Base-by-base conservation (phyloP, 2,329 filamentous ascomycete genomes). In the Colletotrichum sp. region DNA sequence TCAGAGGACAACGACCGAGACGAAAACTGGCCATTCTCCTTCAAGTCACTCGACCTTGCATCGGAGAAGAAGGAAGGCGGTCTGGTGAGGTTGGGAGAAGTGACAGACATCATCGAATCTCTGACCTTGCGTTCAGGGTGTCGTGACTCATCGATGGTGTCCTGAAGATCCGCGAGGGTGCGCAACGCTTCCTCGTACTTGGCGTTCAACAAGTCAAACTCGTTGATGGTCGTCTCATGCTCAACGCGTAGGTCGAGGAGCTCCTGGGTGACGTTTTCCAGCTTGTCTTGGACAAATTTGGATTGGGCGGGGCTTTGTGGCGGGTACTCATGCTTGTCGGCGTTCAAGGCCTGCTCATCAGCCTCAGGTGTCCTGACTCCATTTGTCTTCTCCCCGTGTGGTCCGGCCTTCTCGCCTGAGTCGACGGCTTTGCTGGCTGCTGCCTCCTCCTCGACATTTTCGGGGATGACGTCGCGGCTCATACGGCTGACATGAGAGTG, bases 1-100 rank as follows among this genome's bases (percentile, higher is more conserved):
- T 98, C 97, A 87, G 95, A 97, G 79, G 95, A 98, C 80, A 98
- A 93, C 82, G 96, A 98, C 84, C 94, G 95, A 87, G 95, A 96
- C 82, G 94, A 96, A 82, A 88, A 90, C 86, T 92, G 92, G 85
- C 88, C 86, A 68, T 86, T 88, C 87, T 93, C 90, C 87, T 93
- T 96, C 83, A 91, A 87, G 82, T 92, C 93, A 86, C 91, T 93
- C 81, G 92, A 91, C 86, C 92, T 93, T 81, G 90, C 88, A 82
- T 96, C 93, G 77, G 93, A 95, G 91, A 97, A 93, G 93, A 97
- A 97, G 90, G 96, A 96, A 72, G 92, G 90, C 15, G 94, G 94
- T 27, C 94, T 90, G 11, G 87, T 89, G 60, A 87, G 82, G 19
- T 83, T 84, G 16, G 88, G 89, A 1, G 90, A 89, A 11, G 86